Conservation (phyloP, 257 asterid species). For the Cinchona pubescens region DNA sequence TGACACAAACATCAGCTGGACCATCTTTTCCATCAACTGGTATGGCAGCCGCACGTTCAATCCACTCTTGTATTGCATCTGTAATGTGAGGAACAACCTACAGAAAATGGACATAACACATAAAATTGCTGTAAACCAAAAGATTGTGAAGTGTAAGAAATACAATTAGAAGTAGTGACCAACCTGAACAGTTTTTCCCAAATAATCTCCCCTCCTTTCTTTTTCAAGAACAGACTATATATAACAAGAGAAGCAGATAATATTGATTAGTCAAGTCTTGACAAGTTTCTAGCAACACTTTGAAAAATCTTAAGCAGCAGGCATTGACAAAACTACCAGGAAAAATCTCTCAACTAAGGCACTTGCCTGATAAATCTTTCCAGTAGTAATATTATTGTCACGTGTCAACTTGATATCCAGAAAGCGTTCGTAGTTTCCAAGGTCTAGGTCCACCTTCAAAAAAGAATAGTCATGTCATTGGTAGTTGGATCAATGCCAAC, state of each 20-base stretch:
- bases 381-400: constrained; percentile 86
- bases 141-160: not conserved
- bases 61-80: constrained; percentile 52
- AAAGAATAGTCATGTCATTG: constrained; percentile 7
- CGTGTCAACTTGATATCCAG: constrained; percentile 75
- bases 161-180: constrained; percentile 11
- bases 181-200: constrained; percentile 54
- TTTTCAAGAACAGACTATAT: constrained; percentile 44
- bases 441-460: constrained; percentile 95
- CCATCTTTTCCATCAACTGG: constrained; percentile 51
- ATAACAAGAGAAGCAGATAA: constrained; percentile 1
- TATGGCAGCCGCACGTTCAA: constrained; percentile 43
- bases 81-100: constrained; percentile 55
- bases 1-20: constrained; percentile 56
- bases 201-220: constrained; percentile 52
- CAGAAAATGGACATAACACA: constrained; percentile 8
- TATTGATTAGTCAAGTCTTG: constrained; percentile 16
- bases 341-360: not conserved
- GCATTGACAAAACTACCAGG: not conserved
- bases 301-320: not conserved
- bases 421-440: constrained; percentile 93
- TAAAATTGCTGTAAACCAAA: not conserved
- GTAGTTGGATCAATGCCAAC: constrained; percentile 6
- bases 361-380: constrained; percentile 87
- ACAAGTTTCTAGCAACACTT: not conserved